A percentile compares a stretch with the other conserved stretches of the same genome.
Evolutionary conservation across 179 eudicot species (phyloP).

Genomic region (Sideroxylon spinosum): DNA sequence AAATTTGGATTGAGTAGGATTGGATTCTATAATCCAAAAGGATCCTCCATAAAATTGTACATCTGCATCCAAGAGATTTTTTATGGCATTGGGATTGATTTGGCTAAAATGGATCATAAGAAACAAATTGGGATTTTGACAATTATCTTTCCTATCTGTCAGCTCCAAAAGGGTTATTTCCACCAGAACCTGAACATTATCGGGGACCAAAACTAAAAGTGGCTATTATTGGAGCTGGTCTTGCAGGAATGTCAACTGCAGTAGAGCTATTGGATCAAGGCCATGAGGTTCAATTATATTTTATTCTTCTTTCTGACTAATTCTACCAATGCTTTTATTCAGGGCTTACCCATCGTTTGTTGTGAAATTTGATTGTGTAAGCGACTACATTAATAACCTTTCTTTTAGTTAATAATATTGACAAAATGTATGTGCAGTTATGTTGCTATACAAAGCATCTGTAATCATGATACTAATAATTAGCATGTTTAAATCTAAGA

Average conservation of each 20-base stretch:
- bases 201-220: slow-evolving; percentile 94
- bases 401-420: neutral
- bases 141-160: slow-evolving; percentile 27
- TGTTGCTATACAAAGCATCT: neutral
- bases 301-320: neutral
- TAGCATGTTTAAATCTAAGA: neutral
- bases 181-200: slow-evolving; percentile 86
- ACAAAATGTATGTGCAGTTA: neutral
- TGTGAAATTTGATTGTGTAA: neutral
- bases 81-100: too few relatives aligned
- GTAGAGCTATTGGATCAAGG: slow-evolving; percentile 99
- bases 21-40: too few relatives aligned
- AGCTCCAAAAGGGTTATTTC: slow-evolving; percentile 98
- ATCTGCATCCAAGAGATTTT: too few relatives aligned
- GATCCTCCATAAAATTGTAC: too few relatives aligned
- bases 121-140: too few relatives aligned
- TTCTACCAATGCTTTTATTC: neutral
- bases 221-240: slow-evolving; percentile 96
- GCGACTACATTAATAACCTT: neutral
- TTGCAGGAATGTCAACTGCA: slow-evolving; percentile 99
- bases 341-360: neutral
- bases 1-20: too few relatives aligned
- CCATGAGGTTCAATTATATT: slow-evolving; percentile 60
- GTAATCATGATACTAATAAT: neutral
- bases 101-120: neutral